phyloP scores from a whole-genome alignment of 306 rosid species.

The Castanea crenata region DNA sequence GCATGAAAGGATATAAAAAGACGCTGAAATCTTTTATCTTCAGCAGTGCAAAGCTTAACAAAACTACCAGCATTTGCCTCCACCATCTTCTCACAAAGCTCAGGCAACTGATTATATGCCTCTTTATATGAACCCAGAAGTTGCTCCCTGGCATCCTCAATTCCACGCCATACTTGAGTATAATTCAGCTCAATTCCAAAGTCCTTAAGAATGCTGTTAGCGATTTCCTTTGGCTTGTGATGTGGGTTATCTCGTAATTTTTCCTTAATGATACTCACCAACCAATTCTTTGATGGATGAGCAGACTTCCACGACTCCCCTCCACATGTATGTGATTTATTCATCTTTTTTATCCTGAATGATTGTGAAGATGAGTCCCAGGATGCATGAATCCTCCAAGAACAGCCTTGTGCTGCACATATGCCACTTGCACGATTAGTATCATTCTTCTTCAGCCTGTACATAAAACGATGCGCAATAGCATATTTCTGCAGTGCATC shows the following conservation, averaged over 20 bases:
- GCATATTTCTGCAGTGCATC: slow-evolving; percentile 58
- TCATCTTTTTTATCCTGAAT: slow-evolving; percentile 46
- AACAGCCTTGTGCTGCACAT: slow-evolving; percentile 44
- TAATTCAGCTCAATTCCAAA: slow-evolving; percentile 53
- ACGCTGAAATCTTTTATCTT: slow-evolving; percentile 38
- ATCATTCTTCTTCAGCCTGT: slow-evolving; percentile 45
- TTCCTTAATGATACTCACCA: slow-evolving; percentile 47
- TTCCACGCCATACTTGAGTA: slow-evolving; percentile 54
- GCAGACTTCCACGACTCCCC: slow-evolving; percentile 41
- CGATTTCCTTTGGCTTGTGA: slow-evolving; percentile 50
- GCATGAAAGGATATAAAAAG: slow-evolving; percentile 46
- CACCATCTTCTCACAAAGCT: slow-evolving; percentile 45
- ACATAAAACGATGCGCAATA: slow-evolving; percentile 49
- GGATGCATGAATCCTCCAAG: slow-evolving; percentile 60
- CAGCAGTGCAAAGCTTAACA: slow-evolving; percentile 27
- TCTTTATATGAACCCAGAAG: slow-evolving; percentile 53
- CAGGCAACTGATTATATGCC: slow-evolving; percentile 44
- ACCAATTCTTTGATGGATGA: slow-evolving; percentile 54
- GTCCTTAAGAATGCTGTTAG: slow-evolving; percentile 38
- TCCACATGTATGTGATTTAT: slow-evolving; percentile 40
- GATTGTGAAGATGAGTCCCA: slow-evolving; percentile 42
- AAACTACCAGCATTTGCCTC: slow-evolving; percentile 50
- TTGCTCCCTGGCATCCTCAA: slow-evolving; percentile 48
- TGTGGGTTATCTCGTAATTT: slow-evolving; percentile 45
- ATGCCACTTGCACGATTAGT: slow-evolving; percentile 50